Evolutionary conservation across 139 green algal genomes (phyloP).

Genomic region (Chlorella sp.): DNA sequence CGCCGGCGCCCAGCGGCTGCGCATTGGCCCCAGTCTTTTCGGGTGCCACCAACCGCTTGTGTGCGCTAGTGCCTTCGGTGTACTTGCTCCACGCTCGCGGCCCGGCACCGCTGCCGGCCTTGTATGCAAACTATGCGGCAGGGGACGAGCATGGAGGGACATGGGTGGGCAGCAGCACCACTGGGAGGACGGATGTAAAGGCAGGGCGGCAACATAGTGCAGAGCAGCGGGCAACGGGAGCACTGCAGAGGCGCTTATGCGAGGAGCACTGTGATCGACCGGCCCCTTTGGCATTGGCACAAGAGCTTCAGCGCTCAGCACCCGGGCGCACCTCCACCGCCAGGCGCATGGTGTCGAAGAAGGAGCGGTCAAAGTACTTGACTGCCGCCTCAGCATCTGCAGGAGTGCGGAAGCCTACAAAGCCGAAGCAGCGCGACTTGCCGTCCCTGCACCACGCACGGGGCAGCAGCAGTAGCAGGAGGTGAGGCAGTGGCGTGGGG

Average conservation of each 20-base stretch:
- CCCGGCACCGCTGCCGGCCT: slow-evolving; percentile 58
- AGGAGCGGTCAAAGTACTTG: slow-evolving; percentile 92
- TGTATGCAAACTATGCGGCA: slow-evolving; percentile 71
- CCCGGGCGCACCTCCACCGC: slow-evolving; percentile 75
- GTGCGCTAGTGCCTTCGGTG: slow-evolving; percentile 64
- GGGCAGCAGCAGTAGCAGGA: not conserved
- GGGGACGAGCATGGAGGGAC: not conserved
- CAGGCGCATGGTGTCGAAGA: slow-evolving; percentile 89
- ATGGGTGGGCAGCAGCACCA: not conserved
- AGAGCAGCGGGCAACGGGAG: not conserved
- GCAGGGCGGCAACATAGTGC: too few species aligned
- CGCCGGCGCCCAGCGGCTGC: slow-evolving; percentile 4
- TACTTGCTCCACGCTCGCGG: slow-evolving; percentile 92
- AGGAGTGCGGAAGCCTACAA: slow-evolving; percentile 90
- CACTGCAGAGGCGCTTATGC: not conserved
- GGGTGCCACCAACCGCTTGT: slow-evolving; percentile 40
- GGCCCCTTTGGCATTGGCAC: too few species aligned
- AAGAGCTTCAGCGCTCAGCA: not conserved
- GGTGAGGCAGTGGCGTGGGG: not conserved
- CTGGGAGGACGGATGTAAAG: too few species aligned
- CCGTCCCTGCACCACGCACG: slow-evolving; percentile 80
- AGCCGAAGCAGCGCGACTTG: slow-evolving; percentile 91
- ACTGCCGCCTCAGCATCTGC: slow-evolving; percentile 78
- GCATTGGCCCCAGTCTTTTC: slow-evolving; percentile 36
- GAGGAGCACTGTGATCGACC: too few species aligned